phyloP scores from a whole-genome alignment of 495 filamentous ascomycete genomes.

The Sphaerosporella brunnea region DNA sequence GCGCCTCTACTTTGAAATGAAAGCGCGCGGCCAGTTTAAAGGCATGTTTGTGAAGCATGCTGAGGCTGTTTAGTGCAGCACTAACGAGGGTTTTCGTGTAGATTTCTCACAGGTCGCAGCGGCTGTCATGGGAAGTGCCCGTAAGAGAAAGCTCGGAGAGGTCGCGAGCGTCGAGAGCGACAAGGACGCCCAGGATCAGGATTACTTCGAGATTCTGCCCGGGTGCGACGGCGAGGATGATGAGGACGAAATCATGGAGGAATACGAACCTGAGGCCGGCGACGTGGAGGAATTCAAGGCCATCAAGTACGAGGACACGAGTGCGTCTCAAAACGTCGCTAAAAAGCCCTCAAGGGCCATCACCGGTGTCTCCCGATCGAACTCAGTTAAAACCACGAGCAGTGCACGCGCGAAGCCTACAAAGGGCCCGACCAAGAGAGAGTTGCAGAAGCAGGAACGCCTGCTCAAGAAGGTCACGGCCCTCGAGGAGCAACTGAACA shows the following conservation, averaged over 20 bases:
- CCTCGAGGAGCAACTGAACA: slow-evolving; percentile 21
- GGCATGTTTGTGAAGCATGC: neutral
- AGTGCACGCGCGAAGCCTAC: neutral
- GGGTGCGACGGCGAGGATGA: neutral
- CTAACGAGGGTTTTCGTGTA: neutral
- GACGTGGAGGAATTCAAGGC: neutral
- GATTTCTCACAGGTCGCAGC: neutral
- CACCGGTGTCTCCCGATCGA: neutral
- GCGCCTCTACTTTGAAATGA: slow-evolving; percentile 4
- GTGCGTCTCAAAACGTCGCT: neutral
- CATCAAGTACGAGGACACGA: neutral
- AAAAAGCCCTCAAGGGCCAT: neutral
- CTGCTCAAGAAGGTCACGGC: slow-evolving; percentile 23
- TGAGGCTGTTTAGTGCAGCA: neutral
- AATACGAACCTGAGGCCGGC: neutral
- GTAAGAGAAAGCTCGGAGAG: slow-evolving; percentile 2
- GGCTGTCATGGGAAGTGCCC: neutral
- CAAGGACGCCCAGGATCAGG: neutral
- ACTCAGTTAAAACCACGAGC: neutral
- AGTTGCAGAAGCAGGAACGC: slow-evolving; percentile 18
- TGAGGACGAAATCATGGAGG: neutral
- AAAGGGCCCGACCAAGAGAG: slow-evolving; percentile 11
- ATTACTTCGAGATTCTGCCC: neutral
- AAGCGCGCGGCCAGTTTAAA: slow-evolving; percentile 4
- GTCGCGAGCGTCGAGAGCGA: slow-evolving; percentile 3